Evolutionary conservation across 345 rosid species (phyloP).

Genomic region (Excoecaria agallocha): DNA sequence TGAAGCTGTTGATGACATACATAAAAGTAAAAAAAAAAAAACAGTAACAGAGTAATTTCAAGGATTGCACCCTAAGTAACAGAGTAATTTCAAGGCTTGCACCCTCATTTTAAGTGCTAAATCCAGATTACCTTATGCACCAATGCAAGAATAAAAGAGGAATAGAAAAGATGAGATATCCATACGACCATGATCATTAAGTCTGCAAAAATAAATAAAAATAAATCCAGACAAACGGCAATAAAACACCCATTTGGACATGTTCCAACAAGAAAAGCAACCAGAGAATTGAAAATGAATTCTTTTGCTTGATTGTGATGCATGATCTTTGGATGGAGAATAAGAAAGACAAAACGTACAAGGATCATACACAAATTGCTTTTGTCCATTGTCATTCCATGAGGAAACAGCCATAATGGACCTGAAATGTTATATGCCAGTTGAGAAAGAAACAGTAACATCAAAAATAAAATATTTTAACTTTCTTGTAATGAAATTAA

Average conservation of each 20-base stretch:
- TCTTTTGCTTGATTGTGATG: not conserved
- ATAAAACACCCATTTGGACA: too few relatives aligned
- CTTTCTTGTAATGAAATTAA: not conserved
- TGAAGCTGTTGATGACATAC: not conserved
- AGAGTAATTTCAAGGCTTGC: not conserved
- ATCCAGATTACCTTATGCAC: not conserved
- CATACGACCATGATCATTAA: not conserved
- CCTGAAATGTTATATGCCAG: conserved; percentile 38
- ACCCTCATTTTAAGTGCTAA: not conserved
- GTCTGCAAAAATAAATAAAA: not conserved
- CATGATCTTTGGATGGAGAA: not conserved
- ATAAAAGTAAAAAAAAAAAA: not conserved
- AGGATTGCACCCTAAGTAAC: not conserved
- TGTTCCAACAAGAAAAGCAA: not conserved
- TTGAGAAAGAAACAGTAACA: conserved; percentile 4
- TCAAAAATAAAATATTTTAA: not conserved
- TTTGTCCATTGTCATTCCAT: conserved; percentile 99
- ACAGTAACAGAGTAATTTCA: not conserved
- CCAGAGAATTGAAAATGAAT: not conserved
- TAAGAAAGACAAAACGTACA: conserved; percentile 45
- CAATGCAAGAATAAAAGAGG: not conserved
- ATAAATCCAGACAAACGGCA: not conserved
- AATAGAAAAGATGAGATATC: not conserved
- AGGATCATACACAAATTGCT: conserved; percentile 93
- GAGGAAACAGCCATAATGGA: conserved; percentile 99